A percentile compares a stretch with the other conserved stretches of the same genome.
Evolutionary conservation across 805 yeast species (phyloP).

Genomic region (Geotrichum ghanense): DNA sequence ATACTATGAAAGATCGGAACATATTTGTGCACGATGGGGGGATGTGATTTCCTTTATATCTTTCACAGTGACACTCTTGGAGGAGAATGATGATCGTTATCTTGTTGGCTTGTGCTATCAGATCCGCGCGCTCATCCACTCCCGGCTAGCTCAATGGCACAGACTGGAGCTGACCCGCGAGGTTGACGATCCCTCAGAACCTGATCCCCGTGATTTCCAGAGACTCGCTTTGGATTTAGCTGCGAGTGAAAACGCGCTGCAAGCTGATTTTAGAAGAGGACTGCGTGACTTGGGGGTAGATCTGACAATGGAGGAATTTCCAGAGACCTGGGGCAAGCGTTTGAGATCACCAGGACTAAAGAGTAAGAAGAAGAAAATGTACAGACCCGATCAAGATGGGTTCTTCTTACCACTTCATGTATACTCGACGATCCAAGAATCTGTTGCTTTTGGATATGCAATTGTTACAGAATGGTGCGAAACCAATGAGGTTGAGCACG

Average conservation of each 20-base stretch:
- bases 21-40: slow-evolving; percentile 24
- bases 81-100: slow-evolving; percentile 7
- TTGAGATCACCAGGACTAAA: slow-evolving; percentile 17
- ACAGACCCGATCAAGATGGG: slow-evolving; percentile 23
- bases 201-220: not conserved
- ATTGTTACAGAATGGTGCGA: slow-evolving; percentile 26
- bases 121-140: slow-evolving; percentile 21
- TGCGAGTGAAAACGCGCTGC: slow-evolving; percentile 10
- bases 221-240: slow-evolving; percentile 3
- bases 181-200: not conserved
- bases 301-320: slow-evolving; percentile 13
- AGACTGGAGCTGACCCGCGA: slow-evolving; percentile 7
- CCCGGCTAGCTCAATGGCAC: slow-evolving; percentile 16
- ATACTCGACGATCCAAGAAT: slow-evolving; percentile 29
- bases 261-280: slow-evolving; percentile 22
- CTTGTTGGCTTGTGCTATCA: slow-evolving; percentile 23
- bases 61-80: slow-evolving; percentile 14
- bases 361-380: slow-evolving; percentile 3
- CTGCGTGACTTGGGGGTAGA: slow-evolving; percentile 15
- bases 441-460: slow-evolving; percentile 28
- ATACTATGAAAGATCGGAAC: slow-evolving; percentile 27
- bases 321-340: slow-evolving; percentile 11
- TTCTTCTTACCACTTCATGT: slow-evolving; percentile 28
- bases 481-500: not conserved
- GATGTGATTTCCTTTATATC: slow-evolving; percentile 26